phyloP scores from a whole-genome alignment of 805 yeast genomes.

The Yarrowia sp. region DNA sequence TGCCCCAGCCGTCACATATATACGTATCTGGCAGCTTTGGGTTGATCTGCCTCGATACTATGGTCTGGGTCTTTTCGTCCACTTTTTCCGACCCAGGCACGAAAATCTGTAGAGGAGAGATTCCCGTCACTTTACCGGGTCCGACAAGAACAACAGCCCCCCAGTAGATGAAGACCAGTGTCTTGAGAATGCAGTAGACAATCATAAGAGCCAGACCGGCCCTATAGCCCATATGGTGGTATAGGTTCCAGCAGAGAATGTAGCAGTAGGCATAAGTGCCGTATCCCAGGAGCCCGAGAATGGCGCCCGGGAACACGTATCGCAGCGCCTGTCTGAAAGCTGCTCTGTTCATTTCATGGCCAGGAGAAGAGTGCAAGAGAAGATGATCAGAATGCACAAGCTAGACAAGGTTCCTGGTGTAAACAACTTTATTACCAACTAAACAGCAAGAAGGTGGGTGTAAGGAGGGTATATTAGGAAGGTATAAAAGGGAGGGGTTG shows the following conservation, averaged over 20 bases:
- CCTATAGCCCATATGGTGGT: conserved; percentile 49
- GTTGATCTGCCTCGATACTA: conserved; percentile 41
- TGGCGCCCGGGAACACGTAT: conserved; percentile 34
- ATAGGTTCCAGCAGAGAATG: conserved; percentile 53
- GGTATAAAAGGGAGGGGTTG: too few species aligned
- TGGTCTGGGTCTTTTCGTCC: conserved; percentile 11
- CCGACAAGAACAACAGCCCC: conserved; percentile 56
- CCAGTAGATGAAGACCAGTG: conserved; percentile 55
- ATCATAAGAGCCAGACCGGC: conserved; percentile 54
- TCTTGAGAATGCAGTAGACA: conserved; percentile 46
- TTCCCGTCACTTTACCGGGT: conserved; percentile 60
- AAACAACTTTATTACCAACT: conserved; percentile 21
- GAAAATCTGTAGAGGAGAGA: conserved; percentile 1
- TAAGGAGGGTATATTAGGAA: too few species aligned
- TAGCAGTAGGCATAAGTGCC: conserved; percentile 56
- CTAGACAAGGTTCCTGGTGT: conserved; percentile 13
- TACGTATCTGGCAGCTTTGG: conserved; percentile 62
- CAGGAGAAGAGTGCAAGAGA: neutral
- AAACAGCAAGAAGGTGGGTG: neutral
- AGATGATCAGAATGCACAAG: conserved; percentile 2
- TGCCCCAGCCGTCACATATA: conserved; percentile 73
- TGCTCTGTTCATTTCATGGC: conserved; percentile 33
- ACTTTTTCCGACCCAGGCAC: conserved; percentile 17
- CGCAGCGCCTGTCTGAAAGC: conserved; percentile 23
- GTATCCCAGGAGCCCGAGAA: conserved; percentile 52